Base-by-base conservation (phyloP, 2,329 filamentous ascomycete species). In the Botrytis fragariae region DNA sequence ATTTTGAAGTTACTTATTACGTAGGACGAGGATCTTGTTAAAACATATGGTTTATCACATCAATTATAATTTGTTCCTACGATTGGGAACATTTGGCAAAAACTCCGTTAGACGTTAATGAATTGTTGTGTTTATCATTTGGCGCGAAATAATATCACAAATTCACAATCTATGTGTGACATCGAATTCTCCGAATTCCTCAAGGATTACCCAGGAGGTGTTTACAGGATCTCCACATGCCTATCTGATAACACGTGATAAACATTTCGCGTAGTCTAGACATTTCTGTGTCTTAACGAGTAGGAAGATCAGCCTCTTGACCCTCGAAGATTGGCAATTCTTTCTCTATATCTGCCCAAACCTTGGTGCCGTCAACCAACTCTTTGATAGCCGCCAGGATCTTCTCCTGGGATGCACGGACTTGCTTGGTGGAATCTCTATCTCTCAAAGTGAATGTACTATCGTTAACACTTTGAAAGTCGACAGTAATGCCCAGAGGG, bases 381-480 rank as follows among this genome's bases (percentile, higher is more conserved):
- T 81, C 79, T 77, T 83, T 80, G 78, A 96, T 88, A 42, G 94
- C 93, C 73, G 89, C 87, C 74, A 96, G 84, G 74, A 98, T 94
- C 81, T 92, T 92, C 59, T 93, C 91, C 81, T 96, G 89, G 75
- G 90, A 90, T 18, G 93, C 93, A 75, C 96, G 92, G 73, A 98
- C 94, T 85, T 98, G 95, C 82, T 91, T 92, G 71, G 93, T 98
- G 60, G 91, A 92, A 84, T 98, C 96, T 76, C 94, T 91, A 82
- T 98, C 95, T 81, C 95, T 88, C 77, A 98, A 88, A 1, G 95
- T 98, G 81, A 97, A 89, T 12, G 92, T 92, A 81, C 89, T 89
- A 82, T 98, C 94, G 83, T 97, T 90, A 77, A 97, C 86, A 65
- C 93, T 97, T 86, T 98, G 93, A 88, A 98, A 98, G 83, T 98